Conservation (phyloP, 116 monocot genomes). For the Dioscorea cayenensis region DNA sequence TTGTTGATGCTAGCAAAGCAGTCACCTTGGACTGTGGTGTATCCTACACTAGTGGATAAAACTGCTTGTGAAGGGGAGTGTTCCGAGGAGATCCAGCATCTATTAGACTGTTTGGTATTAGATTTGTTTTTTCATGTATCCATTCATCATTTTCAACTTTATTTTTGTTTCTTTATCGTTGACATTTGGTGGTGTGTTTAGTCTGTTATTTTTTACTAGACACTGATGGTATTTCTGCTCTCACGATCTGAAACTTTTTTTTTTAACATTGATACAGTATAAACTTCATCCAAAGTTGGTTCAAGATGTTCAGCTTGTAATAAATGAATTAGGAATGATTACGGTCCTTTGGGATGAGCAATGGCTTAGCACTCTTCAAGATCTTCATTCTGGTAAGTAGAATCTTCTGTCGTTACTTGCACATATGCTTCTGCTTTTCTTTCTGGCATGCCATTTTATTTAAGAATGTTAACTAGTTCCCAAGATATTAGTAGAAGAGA, state of each 20-base stretch:
- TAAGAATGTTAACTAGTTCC: no score
- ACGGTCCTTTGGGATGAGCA: slow-evolving; percentile 99
- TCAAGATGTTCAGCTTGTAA: slow-evolving; percentile 84
- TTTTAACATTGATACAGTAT: slow-evolving; percentile 27
- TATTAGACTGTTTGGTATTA: slow-evolving; percentile 71
- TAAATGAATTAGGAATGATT: slow-evolving; percentile 73
- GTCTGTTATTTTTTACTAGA: no score
- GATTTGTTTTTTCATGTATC: background rate
- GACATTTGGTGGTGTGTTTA: no score
- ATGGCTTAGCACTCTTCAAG: slow-evolving; percentile 95
- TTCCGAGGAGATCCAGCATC: slow-evolving; percentile 69
- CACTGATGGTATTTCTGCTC: no score
- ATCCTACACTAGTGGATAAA: slow-evolving; percentile 84
- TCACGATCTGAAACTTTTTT: background rate
- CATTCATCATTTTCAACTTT: background rate
- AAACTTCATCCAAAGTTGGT: slow-evolving; percentile 75
- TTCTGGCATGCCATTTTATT: no score
- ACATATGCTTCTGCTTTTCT: no score
- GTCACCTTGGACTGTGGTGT: slow-evolving; percentile 88
- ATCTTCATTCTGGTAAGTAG: slow-evolving; percentile 80
- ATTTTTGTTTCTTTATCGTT: background rate
- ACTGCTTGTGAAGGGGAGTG: slow-evolving; percentile 66
- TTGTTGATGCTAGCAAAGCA: slow-evolving; percentile 76
- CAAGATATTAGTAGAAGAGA: no score
- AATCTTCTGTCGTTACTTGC: no score